A percentile compares a stretch with the other conserved stretches of the same genome.
These are phyloP conservation scores for Porcisia hertigi DNA, from an alignment of 208 protist genomes.

Conservation along the genomic window DNA sequence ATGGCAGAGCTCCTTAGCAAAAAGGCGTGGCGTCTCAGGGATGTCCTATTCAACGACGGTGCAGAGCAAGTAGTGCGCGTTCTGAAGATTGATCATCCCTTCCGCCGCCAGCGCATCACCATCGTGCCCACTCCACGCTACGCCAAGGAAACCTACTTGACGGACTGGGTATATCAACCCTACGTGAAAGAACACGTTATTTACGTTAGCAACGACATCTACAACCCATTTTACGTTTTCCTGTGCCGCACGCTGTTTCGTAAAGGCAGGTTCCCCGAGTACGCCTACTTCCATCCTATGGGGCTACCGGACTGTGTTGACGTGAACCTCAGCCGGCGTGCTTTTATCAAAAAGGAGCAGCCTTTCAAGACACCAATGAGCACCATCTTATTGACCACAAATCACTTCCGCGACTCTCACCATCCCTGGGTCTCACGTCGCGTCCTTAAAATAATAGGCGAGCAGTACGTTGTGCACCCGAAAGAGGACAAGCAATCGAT, in stretches of 20 bases:
- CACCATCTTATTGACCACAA: slow-evolving; percentile 65
- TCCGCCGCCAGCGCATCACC: slow-evolving; percentile 75
- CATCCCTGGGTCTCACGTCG: slow-evolving; percentile 72
- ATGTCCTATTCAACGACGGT: slow-evolving; percentile 66
- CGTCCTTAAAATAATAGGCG: slow-evolving; percentile 66
- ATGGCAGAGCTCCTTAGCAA: slow-evolving; percentile 50
- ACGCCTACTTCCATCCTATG: slow-evolving; percentile 87
- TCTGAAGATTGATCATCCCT: slow-evolving; percentile 77
- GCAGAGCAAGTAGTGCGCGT: slow-evolving; percentile 64
- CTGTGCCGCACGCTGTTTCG: slow-evolving; percentile 60
- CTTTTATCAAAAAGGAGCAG: slow-evolving; percentile 76
- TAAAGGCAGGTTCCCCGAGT: slow-evolving; percentile 58
- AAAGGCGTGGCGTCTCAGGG: slow-evolving; percentile 79
- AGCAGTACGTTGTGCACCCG: slow-evolving; percentile 81
- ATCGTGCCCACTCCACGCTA: slow-evolving; percentile 73
- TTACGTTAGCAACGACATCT: slow-evolving; percentile 88
- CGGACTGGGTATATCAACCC: slow-evolving; percentile 87
- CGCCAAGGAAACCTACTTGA: slow-evolving; percentile 72
- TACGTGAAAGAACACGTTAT: slow-evolving; percentile 87
- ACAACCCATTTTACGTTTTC: slow-evolving; percentile 83
- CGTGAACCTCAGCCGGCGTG: slow-evolving; percentile 72
- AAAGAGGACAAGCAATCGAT: slow-evolving; percentile 71
- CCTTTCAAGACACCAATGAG: slow-evolving; percentile 73
- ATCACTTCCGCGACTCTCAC: slow-evolving; percentile 55
- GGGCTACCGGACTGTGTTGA: slow-evolving; percentile 83